Percentiles rank a stretch among this genome's conserved stretches.
Evolutionary conservation across 495 filamentous ascomycete genomes (phyloP).

Genomic region (Penicillium canariense): DNA sequence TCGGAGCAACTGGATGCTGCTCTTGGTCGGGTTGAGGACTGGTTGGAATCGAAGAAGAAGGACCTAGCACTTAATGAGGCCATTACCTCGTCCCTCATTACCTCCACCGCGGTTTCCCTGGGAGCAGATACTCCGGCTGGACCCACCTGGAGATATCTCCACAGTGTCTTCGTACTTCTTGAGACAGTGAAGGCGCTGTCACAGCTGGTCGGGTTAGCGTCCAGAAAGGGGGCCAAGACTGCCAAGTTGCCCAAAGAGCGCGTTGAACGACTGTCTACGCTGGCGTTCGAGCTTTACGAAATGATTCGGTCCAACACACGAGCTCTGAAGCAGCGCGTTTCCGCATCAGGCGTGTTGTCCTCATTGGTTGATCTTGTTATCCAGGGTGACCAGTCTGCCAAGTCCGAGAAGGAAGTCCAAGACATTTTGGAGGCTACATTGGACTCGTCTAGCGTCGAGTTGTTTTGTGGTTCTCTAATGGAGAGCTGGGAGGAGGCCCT

Average conservation of each 20-base stretch:
- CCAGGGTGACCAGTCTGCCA: conserved; percentile 21
- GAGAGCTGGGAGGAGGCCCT: conserved; percentile 50
- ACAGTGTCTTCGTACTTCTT: conserved; percentile 33
- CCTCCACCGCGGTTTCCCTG: conserved; percentile 27
- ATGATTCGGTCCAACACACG: conserved; percentile 33
- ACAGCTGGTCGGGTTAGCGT: conserved; percentile 27
- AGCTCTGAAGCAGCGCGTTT: conserved; percentile 36
- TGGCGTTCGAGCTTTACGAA: conserved; percentile 35
- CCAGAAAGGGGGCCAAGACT: conserved; percentile 33
- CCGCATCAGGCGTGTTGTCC: conserved; percentile 37
- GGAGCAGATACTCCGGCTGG: conserved; percentile 25
- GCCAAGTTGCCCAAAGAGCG: conserved; percentile 36
- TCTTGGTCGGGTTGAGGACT: conserved; percentile 36
- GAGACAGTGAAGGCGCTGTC: conserved; percentile 43
- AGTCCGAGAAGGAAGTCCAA: conserved; percentile 31
- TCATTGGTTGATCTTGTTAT: conserved; percentile 37
- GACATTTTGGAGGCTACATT: conserved; percentile 33
- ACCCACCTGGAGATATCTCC: conserved; percentile 44
- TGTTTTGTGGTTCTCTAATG: conserved; percentile 45
- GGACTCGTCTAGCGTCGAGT: conserved; percentile 36
- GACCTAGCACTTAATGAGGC: conserved; percentile 22
- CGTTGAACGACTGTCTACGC: conserved; percentile 25
- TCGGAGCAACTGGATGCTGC: conserved; percentile 31
- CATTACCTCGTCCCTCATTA: conserved; percentile 24
- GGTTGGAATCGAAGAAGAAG: conserved; percentile 29